Percentiles rank a stretch among this genome's conserved stretches.
phyloP scores from a whole-genome alignment of 805 yeast species.

The Clavispora asparagi region DNA sequence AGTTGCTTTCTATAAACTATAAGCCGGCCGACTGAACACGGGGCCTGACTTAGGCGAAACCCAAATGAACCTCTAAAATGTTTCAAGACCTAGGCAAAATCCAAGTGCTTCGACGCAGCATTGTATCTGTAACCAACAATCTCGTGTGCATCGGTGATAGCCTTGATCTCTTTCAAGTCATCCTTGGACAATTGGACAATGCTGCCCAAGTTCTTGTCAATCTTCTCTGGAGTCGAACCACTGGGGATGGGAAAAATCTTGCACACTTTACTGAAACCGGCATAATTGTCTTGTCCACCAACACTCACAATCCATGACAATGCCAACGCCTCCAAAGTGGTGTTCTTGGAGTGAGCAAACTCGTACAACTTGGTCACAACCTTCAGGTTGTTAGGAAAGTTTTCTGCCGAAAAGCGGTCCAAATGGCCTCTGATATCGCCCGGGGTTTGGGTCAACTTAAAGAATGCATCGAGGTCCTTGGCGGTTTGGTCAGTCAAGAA shows the following conservation, averaged over 20 bases:
- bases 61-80: too few relatives aligned
- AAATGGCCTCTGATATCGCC: constrained; percentile 49
- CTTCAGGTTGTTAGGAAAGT: constrained; percentile 46
- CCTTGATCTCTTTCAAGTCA: constrained; percentile 51
- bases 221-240: constrained; percentile 55
- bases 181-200: constrained; percentile 45
- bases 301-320: constrained; percentile 49
- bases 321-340: constrained; percentile 53
- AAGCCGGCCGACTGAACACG: too few relatives aligned
- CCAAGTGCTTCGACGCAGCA: constrained; percentile 13
- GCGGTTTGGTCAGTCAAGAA: constrained; percentile 60
- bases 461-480: constrained; percentile 25
- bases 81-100: constrained; percentile 6
- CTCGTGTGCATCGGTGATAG: constrained; percentile 36
- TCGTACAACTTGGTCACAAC: constrained; percentile 46
- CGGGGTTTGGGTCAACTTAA: constrained; percentile 38
- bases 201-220: constrained; percentile 52
- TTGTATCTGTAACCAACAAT: constrained; percentile 57
- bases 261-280: constrained; percentile 41
- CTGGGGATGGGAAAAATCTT: constrained; percentile 77
- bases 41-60: too few relatives aligned
- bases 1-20: background rate
- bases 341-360: constrained; percentile 43
- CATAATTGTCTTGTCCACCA: constrained; percentile 54
- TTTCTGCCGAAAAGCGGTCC: constrained; percentile 59